A percentile compares a stretch with the other conserved stretches of the same genome.
phyloP scores from a whole-genome alignment of 805 yeast species.

The Teunomyces barrocoloradensis region DNA sequence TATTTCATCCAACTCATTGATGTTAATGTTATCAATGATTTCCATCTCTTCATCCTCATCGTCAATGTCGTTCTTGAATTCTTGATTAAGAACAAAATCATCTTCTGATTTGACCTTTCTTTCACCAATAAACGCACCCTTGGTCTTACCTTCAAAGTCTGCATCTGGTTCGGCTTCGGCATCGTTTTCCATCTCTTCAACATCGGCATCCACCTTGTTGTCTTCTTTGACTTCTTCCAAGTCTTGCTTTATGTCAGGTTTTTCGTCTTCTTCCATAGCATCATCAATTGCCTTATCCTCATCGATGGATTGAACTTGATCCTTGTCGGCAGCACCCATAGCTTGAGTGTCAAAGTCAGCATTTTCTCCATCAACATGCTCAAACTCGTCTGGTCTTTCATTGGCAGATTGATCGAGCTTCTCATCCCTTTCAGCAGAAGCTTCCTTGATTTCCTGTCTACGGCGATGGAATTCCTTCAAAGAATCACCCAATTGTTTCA shows the following conservation, averaged over 20 bases:
- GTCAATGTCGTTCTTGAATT: conserved; percentile 15
- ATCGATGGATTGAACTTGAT: conserved; percentile 71
- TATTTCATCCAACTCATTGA: conserved; percentile 12
- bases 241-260: conserved; percentile 7
- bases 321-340: conserved; percentile 82
- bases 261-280: conserved; percentile 27
- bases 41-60: conserved; percentile 15
- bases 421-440: conserved; percentile 41
- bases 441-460: conserved; percentile 80
- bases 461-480: conserved; percentile 89
- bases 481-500: conserved; percentile 89
- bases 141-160: conserved; percentile 48
- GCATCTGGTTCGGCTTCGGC: conserved; percentile 36
- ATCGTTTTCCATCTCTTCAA: conserved; percentile 31
- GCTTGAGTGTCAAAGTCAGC: conserved; percentile 86
- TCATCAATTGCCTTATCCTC: conserved; percentile 83
- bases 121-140: conserved; percentile 52
- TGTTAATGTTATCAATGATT: conserved; percentile 3
- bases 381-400: conserved; percentile 80
- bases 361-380: conserved; percentile 77
- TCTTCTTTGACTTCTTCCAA: conserved; percentile 21
- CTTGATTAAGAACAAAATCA: conserved; percentile 19
- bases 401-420: conserved; percentile 50
- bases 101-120: conserved; percentile 34
- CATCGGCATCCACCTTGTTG: conserved; percentile 15